Conservation (phyloP, 1,284 basidiomycete species). For the Sutorius eximius region DNA sequence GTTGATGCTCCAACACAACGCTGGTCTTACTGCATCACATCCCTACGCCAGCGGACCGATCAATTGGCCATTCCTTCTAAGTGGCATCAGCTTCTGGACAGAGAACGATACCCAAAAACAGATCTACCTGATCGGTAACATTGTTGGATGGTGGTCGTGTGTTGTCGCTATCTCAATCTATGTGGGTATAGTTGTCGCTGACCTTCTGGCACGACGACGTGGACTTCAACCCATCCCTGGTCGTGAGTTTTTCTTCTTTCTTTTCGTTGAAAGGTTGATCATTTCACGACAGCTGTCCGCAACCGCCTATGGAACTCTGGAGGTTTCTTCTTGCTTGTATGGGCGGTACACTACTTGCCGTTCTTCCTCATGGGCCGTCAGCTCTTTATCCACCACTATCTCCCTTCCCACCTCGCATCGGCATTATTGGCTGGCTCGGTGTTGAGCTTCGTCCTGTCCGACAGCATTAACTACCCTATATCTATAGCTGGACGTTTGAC, state of each 20-base stretch:
- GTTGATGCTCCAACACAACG: conserved; percentile 97
- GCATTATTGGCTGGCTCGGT: conserved; percentile 90
- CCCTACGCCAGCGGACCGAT: conserved; percentile 94
- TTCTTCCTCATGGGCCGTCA: conserved; percentile 99
- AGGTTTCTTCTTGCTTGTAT: conserved; percentile 93
- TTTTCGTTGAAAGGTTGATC: not conserved
- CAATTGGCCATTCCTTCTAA: conserved; percentile 97
- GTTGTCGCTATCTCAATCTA: conserved; percentile 85
- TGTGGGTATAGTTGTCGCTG: conserved; percentile 86
- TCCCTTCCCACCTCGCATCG: conserved; percentile 91
- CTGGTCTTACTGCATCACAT: conserved; percentile 90
- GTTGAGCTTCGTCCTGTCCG: conserved; percentile 88
- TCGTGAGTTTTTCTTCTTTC: conserved; percentile 50
- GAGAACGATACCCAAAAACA: conserved; percentile 82
- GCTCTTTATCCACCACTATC: conserved; percentile 96
- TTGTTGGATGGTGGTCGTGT: conserved; percentile 94
- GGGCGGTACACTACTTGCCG: conserved; percentile 95
- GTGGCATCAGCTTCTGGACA: conserved; percentile 99
- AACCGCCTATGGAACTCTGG: conserved; percentile 93
- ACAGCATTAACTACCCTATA: conserved; percentile 92
- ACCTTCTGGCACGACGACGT: conserved; percentile 84
- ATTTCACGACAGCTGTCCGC: conserved; percentile 63
- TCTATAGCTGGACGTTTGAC: conserved; percentile 67
- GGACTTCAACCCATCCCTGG: conserved; percentile 85
- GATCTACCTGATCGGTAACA: conserved; percentile 95